phyloP scores from a whole-genome alignment of 768 basidiomycete species.

The Goffeauzyma gilvescens region DNA sequence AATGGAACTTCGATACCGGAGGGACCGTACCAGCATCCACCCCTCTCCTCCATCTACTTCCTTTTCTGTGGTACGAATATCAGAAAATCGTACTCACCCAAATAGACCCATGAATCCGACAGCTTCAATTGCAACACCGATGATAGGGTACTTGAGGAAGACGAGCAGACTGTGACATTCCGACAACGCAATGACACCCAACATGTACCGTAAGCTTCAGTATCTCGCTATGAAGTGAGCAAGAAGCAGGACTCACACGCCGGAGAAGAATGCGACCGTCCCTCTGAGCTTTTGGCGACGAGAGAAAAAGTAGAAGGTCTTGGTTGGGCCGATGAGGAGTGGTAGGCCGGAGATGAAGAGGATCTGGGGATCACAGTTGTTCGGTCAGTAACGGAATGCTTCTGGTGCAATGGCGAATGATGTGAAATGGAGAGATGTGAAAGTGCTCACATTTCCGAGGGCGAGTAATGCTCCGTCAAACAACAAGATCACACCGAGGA shows the following conservation, averaged over 20 bases:
- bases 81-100: constrained; percentile 49
- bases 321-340: constrained; percentile 82
- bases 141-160: constrained; percentile 84
- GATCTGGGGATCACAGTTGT: constrained; percentile 39
- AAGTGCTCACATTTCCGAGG: constrained; percentile 74
- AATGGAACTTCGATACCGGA: no score
- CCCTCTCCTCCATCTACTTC: no score
- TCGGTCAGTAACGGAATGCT: constrained; percentile 3
- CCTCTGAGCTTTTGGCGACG: constrained; percentile 87
- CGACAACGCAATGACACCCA: background rate
- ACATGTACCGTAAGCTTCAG: background rate
- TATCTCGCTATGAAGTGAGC: background rate
- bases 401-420: background rate
- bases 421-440: background rate
- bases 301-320: constrained; percentile 96
- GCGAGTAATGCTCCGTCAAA: constrained; percentile 91
- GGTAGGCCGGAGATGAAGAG: constrained; percentile 87
- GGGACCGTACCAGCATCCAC: no score
- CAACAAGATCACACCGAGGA: constrained; percentile 72
- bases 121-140: constrained; percentile 80
- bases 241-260: constrained; percentile 20
- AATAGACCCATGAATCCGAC: constrained; percentile 96
- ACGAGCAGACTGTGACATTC: constrained; percentile 49
- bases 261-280: constrained; percentile 28
- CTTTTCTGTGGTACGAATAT: no score